phyloP scores from a whole-genome alignment of 192 early-diverging fungal genomes.

The Dissophora globulifera region DNA sequence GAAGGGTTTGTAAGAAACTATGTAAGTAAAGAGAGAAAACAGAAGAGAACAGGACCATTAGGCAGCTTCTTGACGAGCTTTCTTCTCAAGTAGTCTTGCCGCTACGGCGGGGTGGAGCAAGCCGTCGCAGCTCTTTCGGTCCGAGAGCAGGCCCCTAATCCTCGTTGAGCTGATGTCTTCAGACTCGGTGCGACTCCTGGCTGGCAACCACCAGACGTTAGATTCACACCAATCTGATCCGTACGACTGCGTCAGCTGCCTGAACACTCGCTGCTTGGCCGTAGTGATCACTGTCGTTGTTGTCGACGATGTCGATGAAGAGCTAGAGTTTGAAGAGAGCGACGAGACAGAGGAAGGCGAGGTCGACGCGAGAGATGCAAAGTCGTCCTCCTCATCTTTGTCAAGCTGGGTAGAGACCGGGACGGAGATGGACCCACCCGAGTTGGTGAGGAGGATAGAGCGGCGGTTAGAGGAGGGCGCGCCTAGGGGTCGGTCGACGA shows the following conservation, averaged over 20 bases:
- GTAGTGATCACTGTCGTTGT: constrained; percentile 1
- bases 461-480: constrained; percentile 34
- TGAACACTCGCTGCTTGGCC: constrained; percentile 32
- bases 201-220: constrained; percentile 49
- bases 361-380: neutral
- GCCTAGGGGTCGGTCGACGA: constrained; percentile 46
- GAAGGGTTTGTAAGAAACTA: no score
- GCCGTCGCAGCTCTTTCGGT: constrained; percentile 27
- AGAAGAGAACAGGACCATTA: constrained; percentile 2
- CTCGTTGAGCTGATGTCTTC: constrained; percentile 46
- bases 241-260: constrained; percentile 27
- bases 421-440: constrained; percentile 29
- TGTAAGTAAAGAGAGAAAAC: neutral
- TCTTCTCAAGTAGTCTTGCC: constrained; percentile 23
- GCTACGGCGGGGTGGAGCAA: constrained; percentile 39
- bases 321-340: no score
- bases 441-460: constrained; percentile 31
- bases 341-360: no score
- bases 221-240: constrained; percentile 45
- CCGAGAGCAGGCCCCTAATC: constrained; percentile 29
- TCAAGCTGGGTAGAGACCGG: constrained; percentile 27
- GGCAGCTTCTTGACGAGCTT: constrained; percentile 13
- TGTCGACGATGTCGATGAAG: neutral
- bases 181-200: constrained; percentile 33
- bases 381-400: neutral